Evolutionary conservation across 192 early-diverging fungal genomes (phyloP), one percentile per base, ranked within the genome.

Genomic region (Thamnidium elegans): DNA sequence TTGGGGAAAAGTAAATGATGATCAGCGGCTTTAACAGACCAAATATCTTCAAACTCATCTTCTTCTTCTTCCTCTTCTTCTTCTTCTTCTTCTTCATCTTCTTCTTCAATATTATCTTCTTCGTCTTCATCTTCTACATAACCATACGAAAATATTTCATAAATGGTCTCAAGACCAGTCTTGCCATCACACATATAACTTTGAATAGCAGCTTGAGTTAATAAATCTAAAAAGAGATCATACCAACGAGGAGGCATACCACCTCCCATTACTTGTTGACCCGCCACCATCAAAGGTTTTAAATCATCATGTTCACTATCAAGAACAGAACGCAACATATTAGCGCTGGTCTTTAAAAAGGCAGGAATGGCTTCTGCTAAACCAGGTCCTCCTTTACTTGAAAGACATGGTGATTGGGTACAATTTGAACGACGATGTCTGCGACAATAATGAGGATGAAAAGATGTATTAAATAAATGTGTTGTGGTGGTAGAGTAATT

Each of bases 191-290:
- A 83, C 19, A 83, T 68, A 44, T 79, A 83, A 10, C 76, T 66
- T 60, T 83, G 77, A 19, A 83, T 79, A 14, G 74, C 79, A 15
- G 81, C 81, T 62, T 83, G 81, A 1, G 81, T 83, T 67, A 83
- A 71, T 53, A 83, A 64, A 52, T 83, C 81, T 19, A 83, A 44
- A 65, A 83, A 80, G 14, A 83, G 56, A 34, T 76, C 67, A 55
- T 83, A 83, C 78, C 81, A 83, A 6, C 72, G 68, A 55, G 75
- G 65, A 26, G 76, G 71, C 56, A 83, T 75, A 3, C 73, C 72
- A 19, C 71, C 70, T 19, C 78, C 76, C 56, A 72, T 74, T 1
- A 75, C 55, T 32, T 74, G 68, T 69, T 75, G 66, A 15, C 53
- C 71, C 30, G 66, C 71, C 61, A 73, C 63, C 36, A 58, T 68